Evolutionary conservation across 78 protist genomes (phyloP).

Genomic region (Guillardia theta): DNA sequence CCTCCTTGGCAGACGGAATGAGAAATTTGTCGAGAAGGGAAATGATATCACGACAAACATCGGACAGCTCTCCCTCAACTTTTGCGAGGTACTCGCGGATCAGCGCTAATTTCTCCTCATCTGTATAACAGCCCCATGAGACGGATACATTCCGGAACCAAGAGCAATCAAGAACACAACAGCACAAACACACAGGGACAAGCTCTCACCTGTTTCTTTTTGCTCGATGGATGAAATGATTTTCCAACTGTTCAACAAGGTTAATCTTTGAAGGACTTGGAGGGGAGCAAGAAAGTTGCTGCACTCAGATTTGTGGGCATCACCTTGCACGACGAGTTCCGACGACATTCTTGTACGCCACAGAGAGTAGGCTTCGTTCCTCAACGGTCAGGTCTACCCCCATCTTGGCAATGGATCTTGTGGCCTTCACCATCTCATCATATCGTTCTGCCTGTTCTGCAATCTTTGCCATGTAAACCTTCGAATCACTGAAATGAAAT

Average conservation of each 20-base stretch:
- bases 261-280: not conserved
- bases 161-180: too few relatives aligned
- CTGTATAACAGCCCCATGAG: not conserved
- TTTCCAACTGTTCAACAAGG: slow-evolving; percentile 84
- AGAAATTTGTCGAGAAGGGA: slow-evolving; percentile 77
- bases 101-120: not conserved
- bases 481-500: not conserved
- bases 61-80: slow-evolving; percentile 60
- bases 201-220: slow-evolving; percentile 76
- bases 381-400: slow-evolving; percentile 90
- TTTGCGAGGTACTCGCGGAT: slow-evolving; percentile 71
- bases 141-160: too few relatives aligned
- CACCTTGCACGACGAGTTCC: slow-evolving; percentile 94
- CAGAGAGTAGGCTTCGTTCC: slow-evolving; percentile 97
- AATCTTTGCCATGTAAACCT: slow-evolving; percentile 67
- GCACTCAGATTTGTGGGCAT: not conserved
- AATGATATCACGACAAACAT: slow-evolving; percentile 82
- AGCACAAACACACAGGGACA: too few relatives aligned
- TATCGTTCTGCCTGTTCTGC: slow-evolving; percentile 49
- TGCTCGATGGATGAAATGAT: slow-evolving; percentile 87
- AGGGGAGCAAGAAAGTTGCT: not conserved
- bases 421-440: slow-evolving; percentile 85
- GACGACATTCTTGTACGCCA: slow-evolving; percentile 98
- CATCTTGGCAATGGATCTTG: slow-evolving; percentile 87
- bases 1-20: slow-evolving; percentile 72